These are phyloP conservation scores for Metarhizium robertsii DNA, from an alignment of 2,329 filamentous ascomycete genomes.

Conservation along the genomic window DNA sequence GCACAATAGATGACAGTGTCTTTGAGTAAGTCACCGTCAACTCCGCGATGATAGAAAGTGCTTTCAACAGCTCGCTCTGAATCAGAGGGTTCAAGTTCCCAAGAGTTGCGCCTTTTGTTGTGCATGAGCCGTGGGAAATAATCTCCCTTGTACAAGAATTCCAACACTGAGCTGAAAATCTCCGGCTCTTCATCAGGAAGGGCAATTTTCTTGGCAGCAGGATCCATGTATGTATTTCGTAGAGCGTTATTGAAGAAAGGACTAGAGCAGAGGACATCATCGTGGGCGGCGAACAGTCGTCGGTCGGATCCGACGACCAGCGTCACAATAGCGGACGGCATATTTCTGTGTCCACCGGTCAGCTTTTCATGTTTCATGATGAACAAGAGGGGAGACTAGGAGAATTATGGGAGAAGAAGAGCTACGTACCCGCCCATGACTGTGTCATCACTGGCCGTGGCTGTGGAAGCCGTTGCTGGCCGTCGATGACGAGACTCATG, in stretches of 20 bases:
- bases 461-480: constrained; percentile 36
- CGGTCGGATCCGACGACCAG: constrained; percentile 72
- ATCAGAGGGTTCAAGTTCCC: constrained; percentile 62
- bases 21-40: constrained; percentile 64
- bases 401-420: not conserved
- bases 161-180: constrained; percentile 81
- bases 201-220: constrained; percentile 56
- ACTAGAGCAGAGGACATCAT: constrained; percentile 70
- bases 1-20: constrained; percentile 90
- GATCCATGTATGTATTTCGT: constrained; percentile 25
- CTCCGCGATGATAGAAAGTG: constrained; percentile 58
- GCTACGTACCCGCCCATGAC: constrained; percentile 34
- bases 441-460: constrained; percentile 26
- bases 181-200: constrained; percentile 82
- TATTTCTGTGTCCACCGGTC: not conserved
- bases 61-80: constrained; percentile 45
- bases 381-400: not conserved
- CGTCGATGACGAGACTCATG: constrained; percentile 40
- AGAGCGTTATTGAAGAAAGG: constrained; percentile 57
- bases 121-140: constrained; percentile 78
- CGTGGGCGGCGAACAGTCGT: constrained; percentile 84
- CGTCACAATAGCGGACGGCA: constrained; percentile 63
- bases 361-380: not conserved
- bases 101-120: constrained; percentile 71
- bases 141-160: constrained; percentile 90